Base-by-base conservation (phyloP, 768 basidiomycete genomes). In the Royoungia palumana region DNA sequence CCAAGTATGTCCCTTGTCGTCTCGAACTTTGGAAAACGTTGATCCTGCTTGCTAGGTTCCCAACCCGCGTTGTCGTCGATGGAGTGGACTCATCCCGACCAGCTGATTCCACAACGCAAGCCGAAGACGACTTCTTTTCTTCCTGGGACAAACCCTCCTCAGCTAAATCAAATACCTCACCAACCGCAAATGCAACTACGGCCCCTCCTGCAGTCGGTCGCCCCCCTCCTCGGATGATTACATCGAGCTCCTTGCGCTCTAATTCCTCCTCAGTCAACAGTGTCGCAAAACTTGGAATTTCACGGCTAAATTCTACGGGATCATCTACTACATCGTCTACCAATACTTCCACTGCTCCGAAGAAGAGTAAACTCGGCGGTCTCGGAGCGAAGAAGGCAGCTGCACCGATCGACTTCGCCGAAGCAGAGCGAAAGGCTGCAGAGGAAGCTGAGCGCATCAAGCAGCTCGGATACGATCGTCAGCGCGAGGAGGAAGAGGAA, bases 91-190 rank as follows among this genome's bases (percentile, higher is more conserved):
- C 71, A 4, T 46, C 69, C 7, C 58, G 71, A 36, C 53, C 72
- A 5, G 36, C 74, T 9, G 64, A 77, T n/a, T 68, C 60, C 25
- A 73, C 70, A 46, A 64, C 65, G 51, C 74, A 76, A 37, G 70
- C 72, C 0, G 92, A 92, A 44, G 94, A 96, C 9, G 94, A 97
- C 65, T 99, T 99, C 70, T 99, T 97, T 72, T 84, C 90, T 40
- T 88, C 90, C 22, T 98, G 95, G 94, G 93, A 94, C 54, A 95
- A 95, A 65, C 86, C 90, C 1, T 17, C 67, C 28, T 78, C 79
- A 7, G 77, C 80, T 5, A 82, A 78, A 63, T 54, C 79, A 2
- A 61, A 75, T 5, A 69, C 83, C 11, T 68, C 78, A n/a, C 72
- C 82, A 4, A 72, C 79, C 4, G 70, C 78, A 4, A 72, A 79